Evolutionary conservation across 2,329 filamentous ascomycete species (phyloP).

Genomic region (Cladophialophora yegresii): DNA sequence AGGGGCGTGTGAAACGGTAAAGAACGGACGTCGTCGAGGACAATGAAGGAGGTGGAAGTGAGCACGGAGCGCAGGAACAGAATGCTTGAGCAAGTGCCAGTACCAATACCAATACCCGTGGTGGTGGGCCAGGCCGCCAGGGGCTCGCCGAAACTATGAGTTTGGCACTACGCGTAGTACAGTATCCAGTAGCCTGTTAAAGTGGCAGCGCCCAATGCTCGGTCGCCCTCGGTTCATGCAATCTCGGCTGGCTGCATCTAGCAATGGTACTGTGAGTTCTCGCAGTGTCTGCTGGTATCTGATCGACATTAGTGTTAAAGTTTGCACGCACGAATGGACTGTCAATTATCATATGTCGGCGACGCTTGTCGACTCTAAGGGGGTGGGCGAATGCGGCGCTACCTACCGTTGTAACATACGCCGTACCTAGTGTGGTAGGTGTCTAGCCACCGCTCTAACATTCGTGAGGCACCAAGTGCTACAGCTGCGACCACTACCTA

Average conservation of each 20-base stretch:
- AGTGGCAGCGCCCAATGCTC: slow-evolving; percentile 24
- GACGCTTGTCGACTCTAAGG: neutral
- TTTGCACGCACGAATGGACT: neutral
- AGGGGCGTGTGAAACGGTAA: slow-evolving; percentile 38
- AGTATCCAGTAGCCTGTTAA: neutral
- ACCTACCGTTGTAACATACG: neutral
- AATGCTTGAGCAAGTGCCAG: slow-evolving; percentile 7
- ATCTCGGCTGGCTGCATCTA: slow-evolving; percentile 26
- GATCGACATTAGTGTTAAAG: neutral
- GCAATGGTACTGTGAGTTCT: neutral
- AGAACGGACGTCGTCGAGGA: slow-evolving; percentile 27
- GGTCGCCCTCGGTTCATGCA: slow-evolving; percentile 20
- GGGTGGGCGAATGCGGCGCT: neutral
- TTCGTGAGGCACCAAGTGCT: slow-evolving; percentile 7
- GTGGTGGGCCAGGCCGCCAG: slow-evolving; percentile 31
- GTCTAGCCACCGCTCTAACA: neutral
- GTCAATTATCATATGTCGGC: neutral
- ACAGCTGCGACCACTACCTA: neutral
- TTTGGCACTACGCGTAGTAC: slow-evolving; percentile 14
- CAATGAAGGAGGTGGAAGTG: slow-evolving; percentile 13
- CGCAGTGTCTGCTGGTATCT: neutral
- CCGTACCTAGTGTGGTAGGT: neutral
- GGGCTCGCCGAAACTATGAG: slow-evolving; percentile 24
- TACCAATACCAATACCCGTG: neutral
- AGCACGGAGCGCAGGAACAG: slow-evolving; percentile 8